These are phyloP conservation scores for Cladosporium sp. DNA, from an alignment of 2,329 filamentous ascomycete species.

Conservation along the genomic window DNA sequence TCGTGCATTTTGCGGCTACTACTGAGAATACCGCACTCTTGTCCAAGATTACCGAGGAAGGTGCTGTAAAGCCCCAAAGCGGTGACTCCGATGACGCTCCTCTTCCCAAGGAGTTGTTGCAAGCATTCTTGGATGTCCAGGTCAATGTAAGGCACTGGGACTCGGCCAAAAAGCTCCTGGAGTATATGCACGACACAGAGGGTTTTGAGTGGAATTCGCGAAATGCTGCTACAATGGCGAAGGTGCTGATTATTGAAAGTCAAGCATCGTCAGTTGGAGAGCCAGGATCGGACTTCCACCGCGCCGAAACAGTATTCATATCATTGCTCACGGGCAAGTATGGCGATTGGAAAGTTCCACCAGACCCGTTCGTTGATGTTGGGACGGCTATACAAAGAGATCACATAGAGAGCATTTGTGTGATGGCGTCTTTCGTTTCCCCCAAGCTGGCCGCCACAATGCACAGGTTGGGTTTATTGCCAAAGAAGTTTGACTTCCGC, in stretches of 20 bases:
- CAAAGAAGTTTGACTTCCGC: neutral
- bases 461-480: neutral
- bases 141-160: constrained; percentile 39
- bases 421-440: neutral
- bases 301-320: neutral
- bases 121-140: constrained; percentile 40
- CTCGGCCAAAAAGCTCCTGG: constrained; percentile 36
- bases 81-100: neutral
- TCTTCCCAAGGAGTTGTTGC: constrained; percentile 27
- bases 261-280: neutral
- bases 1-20: constrained; percentile 52
- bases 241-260: neutral
- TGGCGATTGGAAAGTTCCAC: neutral
- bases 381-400: constrained; percentile 17
- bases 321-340: neutral
- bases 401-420: constrained; percentile 23
- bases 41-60: constrained; percentile 20
- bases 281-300: neutral
- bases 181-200: constrained; percentile 15
- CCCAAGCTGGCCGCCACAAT: neutral
- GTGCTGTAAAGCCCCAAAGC: neutral
- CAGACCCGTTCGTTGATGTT: constrained; percentile 22
- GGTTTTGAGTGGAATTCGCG: constrained; percentile 16
- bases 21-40: constrained; percentile 41
- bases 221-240: constrained; percentile 16